These are phyloP conservation scores for Sugiyamaella floridensis DNA, from an alignment of 805 yeast species.

Conservation along the genomic window DNA sequence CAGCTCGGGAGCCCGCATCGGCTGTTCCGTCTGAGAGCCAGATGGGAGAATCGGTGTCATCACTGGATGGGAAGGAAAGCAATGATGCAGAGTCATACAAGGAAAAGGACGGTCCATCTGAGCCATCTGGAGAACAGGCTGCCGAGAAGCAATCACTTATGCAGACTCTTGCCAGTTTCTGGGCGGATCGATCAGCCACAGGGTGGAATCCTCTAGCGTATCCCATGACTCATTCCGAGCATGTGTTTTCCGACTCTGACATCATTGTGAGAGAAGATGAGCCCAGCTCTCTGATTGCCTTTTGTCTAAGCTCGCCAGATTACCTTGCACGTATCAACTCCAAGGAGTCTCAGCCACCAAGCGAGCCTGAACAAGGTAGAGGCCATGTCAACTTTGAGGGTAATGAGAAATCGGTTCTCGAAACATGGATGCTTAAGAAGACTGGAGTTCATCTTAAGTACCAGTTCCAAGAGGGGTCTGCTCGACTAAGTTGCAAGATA, in stretches of 20 bases:
- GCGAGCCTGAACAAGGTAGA: not conserved
- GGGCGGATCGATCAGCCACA: slow-evolving; percentile 96
- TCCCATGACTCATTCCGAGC: slow-evolving; percentile 75
- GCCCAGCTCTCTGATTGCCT: slow-evolving; percentile 90
- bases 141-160: slow-evolving; percentile 72
- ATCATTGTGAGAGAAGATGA: slow-evolving; percentile 94
- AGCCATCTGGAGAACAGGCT: not conserved
- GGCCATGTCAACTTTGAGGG: slow-evolving; percentile 4
- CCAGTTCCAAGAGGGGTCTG: slow-evolving; percentile 80
- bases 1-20: not conserved
- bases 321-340: slow-evolving; percentile 54
- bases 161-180: slow-evolving; percentile 79
- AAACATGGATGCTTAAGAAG: slow-evolving; percentile 66
- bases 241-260: slow-evolving; percentile 86
- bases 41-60: not conserved
- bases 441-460: slow-evolving; percentile 87
- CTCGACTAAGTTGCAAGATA: slow-evolving; percentile 82
- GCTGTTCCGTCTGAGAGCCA: not conserved
- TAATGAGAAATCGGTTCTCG: slow-evolving; percentile 36
- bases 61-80: not conserved
- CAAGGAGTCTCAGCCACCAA: not conserved
- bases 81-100: not conserved
- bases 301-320: slow-evolving; percentile 81
- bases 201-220: slow-evolving; percentile 89
- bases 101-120: not conserved